A percentile compares a stretch with the other conserved stretches of the same genome.
Evolutionary conservation across 208 protist genomes (phyloP).

Genomic region (Wallacemonas sp.): DNA sequence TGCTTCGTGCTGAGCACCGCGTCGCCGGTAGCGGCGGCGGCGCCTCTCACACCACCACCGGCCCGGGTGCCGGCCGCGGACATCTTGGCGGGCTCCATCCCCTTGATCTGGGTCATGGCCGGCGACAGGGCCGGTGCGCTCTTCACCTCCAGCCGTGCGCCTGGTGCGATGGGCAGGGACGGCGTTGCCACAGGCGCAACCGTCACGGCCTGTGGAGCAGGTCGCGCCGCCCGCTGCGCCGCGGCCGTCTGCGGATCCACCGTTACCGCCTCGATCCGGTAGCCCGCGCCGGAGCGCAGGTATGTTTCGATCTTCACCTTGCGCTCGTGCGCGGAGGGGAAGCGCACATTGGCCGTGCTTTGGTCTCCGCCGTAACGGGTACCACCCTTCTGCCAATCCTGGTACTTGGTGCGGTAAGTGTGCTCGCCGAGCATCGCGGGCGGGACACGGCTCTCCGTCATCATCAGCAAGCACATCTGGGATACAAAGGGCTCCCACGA

Average conservation of each 20-base stretch:
- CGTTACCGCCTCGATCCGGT: constrained; percentile 52
- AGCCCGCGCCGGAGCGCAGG: constrained; percentile 56
- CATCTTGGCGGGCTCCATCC: not conserved
- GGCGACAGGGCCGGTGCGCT: constrained; percentile 17
- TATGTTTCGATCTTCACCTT: constrained; percentile 79
- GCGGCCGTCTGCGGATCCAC: constrained; percentile 27
- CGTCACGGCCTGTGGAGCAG: not conserved
- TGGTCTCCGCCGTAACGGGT: constrained; percentile 79
- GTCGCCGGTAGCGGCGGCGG: constrained; percentile 24
- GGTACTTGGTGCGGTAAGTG: constrained; percentile 84
- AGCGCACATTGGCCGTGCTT: constrained; percentile 71
- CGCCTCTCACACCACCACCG: too few species aligned
- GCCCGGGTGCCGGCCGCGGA: constrained; percentile 25
- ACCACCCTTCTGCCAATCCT: constrained; percentile 88
- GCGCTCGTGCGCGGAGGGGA: constrained; percentile 77
- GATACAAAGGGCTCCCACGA: constrained; percentile 63
- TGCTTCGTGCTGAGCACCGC: constrained; percentile 38
- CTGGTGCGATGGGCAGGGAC: not conserved
- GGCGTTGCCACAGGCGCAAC: constrained; percentile 14
- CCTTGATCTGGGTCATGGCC: not conserved
- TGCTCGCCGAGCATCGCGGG: constrained; percentile 45
- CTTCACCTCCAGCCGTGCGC: constrained; percentile 24
- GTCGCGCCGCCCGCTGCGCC: constrained; percentile 7
- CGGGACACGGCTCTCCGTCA: constrained; percentile 67
- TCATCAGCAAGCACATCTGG: constrained; percentile 65